Conservation (phyloP, 2,329 filamentous ascomycete genomes). For the Ophiostoma sp. region DNA sequence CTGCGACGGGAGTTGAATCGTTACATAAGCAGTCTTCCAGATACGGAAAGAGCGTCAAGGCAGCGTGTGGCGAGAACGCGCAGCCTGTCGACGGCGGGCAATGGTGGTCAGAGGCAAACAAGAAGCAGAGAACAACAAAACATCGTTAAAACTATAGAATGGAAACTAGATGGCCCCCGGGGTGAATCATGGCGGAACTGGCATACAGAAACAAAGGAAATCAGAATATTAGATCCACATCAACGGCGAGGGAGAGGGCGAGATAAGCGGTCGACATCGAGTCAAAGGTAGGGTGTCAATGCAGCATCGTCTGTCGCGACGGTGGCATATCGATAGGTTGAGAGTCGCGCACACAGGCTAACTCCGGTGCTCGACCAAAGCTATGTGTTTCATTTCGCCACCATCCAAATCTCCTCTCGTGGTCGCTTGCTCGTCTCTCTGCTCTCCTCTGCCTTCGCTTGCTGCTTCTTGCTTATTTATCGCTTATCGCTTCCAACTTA, state of each 20-base stretch:
- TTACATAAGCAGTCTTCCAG: not conserved
- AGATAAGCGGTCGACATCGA: not conserved
- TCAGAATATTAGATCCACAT: not conserved
- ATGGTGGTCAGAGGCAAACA: not conserved
- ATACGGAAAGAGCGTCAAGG: not conserved
- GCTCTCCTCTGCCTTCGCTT: not conserved
- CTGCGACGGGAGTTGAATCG: not conserved
- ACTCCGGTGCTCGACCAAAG: not conserved
- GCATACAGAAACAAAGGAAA: constrained; percentile 7
- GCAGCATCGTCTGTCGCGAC: too few relatives aligned
- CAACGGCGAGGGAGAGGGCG: not conserved
- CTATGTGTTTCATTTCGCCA: too few relatives aligned
- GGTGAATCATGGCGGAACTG: constrained; percentile 2
- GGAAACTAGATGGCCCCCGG: not conserved
- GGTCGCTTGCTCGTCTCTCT: not conserved
- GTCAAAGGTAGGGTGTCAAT: not conserved
- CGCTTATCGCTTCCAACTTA: constrained; percentile 26
- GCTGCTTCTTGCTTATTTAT: not conserved
- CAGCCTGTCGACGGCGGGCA: not conserved
- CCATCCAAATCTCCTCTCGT: not conserved
- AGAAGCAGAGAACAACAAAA: not conserved
- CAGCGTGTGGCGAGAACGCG: too few relatives aligned
- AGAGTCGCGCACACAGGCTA: too few relatives aligned
- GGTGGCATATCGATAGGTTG: too few relatives aligned
- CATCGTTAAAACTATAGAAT: not conserved